Evolutionary conservation across 2,329 filamentous ascomycete species (phyloP).

Genomic region (Cadophora sp.): DNA sequence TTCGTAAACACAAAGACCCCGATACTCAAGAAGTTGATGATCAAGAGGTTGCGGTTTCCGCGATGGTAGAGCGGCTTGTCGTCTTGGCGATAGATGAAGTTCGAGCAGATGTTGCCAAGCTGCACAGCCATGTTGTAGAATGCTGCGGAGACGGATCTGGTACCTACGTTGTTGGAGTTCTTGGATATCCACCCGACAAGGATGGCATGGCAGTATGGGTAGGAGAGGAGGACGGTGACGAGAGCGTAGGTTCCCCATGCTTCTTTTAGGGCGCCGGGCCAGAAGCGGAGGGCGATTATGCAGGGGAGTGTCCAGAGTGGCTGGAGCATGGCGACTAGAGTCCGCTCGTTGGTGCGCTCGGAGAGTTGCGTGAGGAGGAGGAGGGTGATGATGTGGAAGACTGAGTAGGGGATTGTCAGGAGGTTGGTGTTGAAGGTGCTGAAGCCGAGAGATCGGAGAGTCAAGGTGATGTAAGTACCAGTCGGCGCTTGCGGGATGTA

Average conservation of each 20-base stretch:
- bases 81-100: slow-evolving; percentile 57
- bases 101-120: slow-evolving; percentile 51
- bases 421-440: slow-evolving; percentile 53
- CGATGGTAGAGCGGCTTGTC: slow-evolving; percentile 62
- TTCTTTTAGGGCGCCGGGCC: slow-evolving; percentile 38
- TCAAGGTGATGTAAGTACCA: slow-evolving; percentile 60
- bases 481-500: slow-evolving; percentile 58
- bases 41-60: slow-evolving; percentile 64
- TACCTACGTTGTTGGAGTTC: slow-evolving; percentile 68
- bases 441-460: slow-evolving; percentile 48
- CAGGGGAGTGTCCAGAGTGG: slow-evolving; percentile 52
- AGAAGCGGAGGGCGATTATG: slow-evolving; percentile 46
- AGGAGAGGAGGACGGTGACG: slow-evolving; percentile 42
- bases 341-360: slow-evolving; percentile 49
- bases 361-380: slow-evolving; percentile 55
- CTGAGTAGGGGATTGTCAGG: slow-evolving; percentile 53
- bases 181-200: slow-evolving; percentile 54
- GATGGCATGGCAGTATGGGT: slow-evolving; percentile 44
- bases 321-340: slow-evolving; percentile 46
- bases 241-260: slow-evolving; percentile 49
- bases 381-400: slow-evolving; percentile 53
- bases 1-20: slow-evolving; percentile 58
- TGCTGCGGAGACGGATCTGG: slow-evolving; percentile 66
- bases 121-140: slow-evolving; percentile 59
- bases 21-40: slow-evolving; percentile 54